Evolutionary conservation across 352 stramenopile species (phyloP).

Genomic region (Globisporangium cylindrosporum): DNA sequence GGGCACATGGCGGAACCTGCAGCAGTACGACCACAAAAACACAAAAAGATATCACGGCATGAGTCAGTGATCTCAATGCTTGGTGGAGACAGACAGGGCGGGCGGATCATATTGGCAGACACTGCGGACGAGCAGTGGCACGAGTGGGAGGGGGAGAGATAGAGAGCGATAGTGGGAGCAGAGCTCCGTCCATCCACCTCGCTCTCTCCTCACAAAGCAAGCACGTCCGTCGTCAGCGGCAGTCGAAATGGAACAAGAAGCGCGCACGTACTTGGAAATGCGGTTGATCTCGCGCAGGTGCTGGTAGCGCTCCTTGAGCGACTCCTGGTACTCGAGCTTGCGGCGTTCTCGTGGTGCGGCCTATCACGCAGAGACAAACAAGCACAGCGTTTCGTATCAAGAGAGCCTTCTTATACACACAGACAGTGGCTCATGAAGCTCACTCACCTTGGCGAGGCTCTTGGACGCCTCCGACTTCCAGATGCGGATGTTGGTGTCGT

Average conservation of each 20-base stretch:
- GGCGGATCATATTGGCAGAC: neutral
- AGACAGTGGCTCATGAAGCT: neutral
- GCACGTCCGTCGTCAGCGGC: neutral
- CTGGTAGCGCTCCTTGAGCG: slow-evolving; percentile 95
- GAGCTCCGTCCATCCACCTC: neutral
- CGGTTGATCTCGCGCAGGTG: slow-evolving; percentile 94
- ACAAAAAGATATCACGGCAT: neutral
- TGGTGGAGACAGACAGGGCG: neutral
- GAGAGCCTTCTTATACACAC: too few species aligned
- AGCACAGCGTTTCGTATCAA: too few species aligned
- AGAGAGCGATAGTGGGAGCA: slow-evolving; percentile 6
- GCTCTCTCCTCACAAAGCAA: neutral
- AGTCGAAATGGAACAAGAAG: slow-evolving; percentile 4
- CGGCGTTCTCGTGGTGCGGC: slow-evolving; percentile 72
- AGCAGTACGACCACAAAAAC: slow-evolving; percentile 18
- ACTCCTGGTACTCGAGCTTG: slow-evolving; percentile 96
- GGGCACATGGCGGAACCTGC: slow-evolving; percentile 93
- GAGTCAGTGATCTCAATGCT: neutral
- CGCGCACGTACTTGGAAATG: slow-evolving; percentile 80
- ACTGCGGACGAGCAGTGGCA: neutral
- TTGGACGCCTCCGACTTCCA: slow-evolving; percentile 97
- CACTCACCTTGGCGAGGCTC: slow-evolving; percentile 86
- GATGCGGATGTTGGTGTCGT: slow-evolving; percentile 99
- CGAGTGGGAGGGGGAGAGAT: neutral
- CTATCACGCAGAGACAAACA: slow-evolving; percentile 1